Evolutionary conservation across 2,329 filamentous ascomycete genomes (phyloP), one percentile per base, ranked within the genome.

Genomic region (Apiospora kogelbergensis): DNA sequence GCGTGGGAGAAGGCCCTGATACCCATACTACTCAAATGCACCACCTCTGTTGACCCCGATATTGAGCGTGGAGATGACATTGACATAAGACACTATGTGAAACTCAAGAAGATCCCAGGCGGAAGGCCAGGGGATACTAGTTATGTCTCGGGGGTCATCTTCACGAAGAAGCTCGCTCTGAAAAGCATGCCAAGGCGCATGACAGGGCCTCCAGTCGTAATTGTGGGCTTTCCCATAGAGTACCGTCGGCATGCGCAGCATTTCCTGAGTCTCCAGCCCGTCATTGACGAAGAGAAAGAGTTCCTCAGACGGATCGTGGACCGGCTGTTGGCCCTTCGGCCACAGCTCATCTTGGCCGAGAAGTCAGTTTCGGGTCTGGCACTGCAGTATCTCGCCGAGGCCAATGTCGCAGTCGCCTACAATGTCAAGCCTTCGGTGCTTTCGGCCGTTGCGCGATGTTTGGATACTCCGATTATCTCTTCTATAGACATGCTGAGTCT

Each of bases 341-440:
- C 96, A 7, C 93, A 95, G 66, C 85, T 99, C 13, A 84, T 99
- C 22, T 86, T 99, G n/a, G 94, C 96, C 1, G 93, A 98, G 78
- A 95, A 94, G 74, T 93, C 95, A 73, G 93, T 99, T 17, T 96
- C 96, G 2, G 95, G 96, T 0, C 85, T 98, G 63, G 96, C 97
- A 3, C 84, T 99, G 67, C 92, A 97, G 75, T 93, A 97, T 73
- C 85, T 99, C 1, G 91, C 94, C 24, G 91, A 96, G 74, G 93
- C 93, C 13, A 93, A 94, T 69, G 97, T 99, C 71, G 92, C 95
- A 3, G 97, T 98, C 15, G 95, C 92, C 0, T 97, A 96, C 83
- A 98, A 99, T 80, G 95, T 99, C 75, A 99, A 99, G 78, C 90
- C 93, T 42, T 97, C 95, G 0, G 96, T 99, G 15, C 91, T 99